Conservation (phyloP, 495 filamentous ascomycete genomes). For the Trichodelitschia bisporula region DNA sequence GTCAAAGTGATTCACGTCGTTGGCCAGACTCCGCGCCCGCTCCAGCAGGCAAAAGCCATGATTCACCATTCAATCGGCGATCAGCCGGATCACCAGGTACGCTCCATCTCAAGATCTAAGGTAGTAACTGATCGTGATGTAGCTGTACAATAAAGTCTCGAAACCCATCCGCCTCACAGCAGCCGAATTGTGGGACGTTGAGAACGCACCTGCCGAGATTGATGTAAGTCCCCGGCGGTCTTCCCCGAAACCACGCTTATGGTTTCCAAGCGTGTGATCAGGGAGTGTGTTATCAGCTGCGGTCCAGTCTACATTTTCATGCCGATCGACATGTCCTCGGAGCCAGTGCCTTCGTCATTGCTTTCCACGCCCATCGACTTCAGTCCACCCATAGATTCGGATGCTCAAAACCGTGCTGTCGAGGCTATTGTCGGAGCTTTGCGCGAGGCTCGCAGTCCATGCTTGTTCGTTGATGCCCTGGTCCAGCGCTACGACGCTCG, state of each 20-base stretch:
- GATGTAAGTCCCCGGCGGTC: constrained; percentile 6
- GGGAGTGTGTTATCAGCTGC: constrained; percentile 15
- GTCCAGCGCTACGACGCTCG: constrained; percentile 11
- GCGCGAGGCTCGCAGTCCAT: constrained; percentile 11
- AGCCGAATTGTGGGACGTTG: constrained; percentile 13
- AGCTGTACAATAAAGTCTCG: constrained; percentile 16
- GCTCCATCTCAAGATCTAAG: not conserved
- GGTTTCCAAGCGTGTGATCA: constrained; percentile 9
- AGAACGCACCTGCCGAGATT: constrained; percentile 16
- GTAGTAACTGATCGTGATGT: constrained; percentile 4
- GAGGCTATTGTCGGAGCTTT: constrained; percentile 10
- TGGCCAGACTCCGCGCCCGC: constrained; percentile 14
- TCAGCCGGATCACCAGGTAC: constrained; percentile 10
- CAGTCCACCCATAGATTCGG: constrained; percentile 8
- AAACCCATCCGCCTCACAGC: constrained; percentile 11
- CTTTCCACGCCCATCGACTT: constrained; percentile 14
- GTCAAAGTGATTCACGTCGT: constrained; percentile 19
- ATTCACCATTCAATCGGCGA: constrained; percentile 18
- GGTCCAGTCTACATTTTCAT: constrained; percentile 17
- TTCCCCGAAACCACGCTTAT: not conserved
- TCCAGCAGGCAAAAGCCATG: constrained; percentile 17
- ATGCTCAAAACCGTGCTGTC: constrained; percentile 10
- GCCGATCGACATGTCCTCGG: constrained; percentile 14
- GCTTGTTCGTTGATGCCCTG: constrained; percentile 14
- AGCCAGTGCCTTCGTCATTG: constrained; percentile 9